phyloP scores from a whole-genome alignment of 805 yeast genomes.

The Brettanomyces bruxellensis region DNA sequence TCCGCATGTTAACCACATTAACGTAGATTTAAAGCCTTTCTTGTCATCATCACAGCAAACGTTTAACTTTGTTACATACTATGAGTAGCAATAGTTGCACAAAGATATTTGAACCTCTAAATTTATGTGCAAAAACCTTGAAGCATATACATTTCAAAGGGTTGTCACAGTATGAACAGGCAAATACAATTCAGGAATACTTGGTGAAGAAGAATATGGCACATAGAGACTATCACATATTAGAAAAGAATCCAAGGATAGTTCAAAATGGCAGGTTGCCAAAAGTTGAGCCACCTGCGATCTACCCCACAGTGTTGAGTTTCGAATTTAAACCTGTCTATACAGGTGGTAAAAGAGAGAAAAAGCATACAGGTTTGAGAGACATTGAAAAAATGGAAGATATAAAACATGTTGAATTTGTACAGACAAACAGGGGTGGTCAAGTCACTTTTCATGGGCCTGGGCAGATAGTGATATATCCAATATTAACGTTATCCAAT shows the following conservation, averaged over 20 bases:
- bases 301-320: conserved; percentile 62
- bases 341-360: conserved; percentile 86
- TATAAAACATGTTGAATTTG: conserved; percentile 41
- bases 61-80: no score
- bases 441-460: conserved; percentile 96
- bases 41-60: no score
- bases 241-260: conserved; percentile 11
- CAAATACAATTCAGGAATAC: conserved; percentile 46
- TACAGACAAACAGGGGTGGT: conserved; percentile 88
- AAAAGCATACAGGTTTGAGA: conserved; percentile 32
- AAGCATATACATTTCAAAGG: conserved; percentile 37
- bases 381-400: conserved; percentile 16
- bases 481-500: conserved; percentile 60
- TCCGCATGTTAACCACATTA: no score
- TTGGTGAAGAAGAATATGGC: conserved; percentile 50
- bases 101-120: conserved; percentile 5
- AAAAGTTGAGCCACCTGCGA: conserved; percentile 28
- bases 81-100: not conserved
- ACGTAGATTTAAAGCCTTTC: no score
- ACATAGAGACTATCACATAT: conserved; percentile 30
- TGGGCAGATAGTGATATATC: conserved; percentile 85
- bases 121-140: conserved; percentile 23
- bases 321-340: conserved; percentile 82
- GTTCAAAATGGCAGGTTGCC: not conserved
- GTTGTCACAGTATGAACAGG: conserved; percentile 33